Percentiles rank a stretch among this genome's conserved stretches.
Conservation (phyloP, 2,329 filamentous ascomycete species). For the Aspergillus cejpii region DNA sequence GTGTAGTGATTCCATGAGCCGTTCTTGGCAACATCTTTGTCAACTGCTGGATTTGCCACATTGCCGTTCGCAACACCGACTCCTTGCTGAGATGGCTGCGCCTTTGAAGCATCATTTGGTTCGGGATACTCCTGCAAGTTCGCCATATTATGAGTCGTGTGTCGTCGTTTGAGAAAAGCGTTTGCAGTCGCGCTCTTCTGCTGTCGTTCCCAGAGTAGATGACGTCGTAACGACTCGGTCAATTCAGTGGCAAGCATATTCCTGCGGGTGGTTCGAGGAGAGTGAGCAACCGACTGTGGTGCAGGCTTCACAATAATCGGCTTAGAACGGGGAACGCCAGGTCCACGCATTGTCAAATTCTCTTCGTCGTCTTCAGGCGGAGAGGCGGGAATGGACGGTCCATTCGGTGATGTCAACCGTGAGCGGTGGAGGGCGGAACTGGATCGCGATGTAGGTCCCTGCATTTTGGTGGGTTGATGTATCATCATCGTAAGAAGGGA, state of each 20-base stretch:
- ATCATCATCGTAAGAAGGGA: conserved; percentile 88
- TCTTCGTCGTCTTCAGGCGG: conserved; percentile 54
- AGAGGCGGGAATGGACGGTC: conserved; percentile 56
- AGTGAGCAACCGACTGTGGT: conserved; percentile 67
- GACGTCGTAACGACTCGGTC: conserved; percentile 83
- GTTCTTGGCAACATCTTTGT: conserved; percentile 57
- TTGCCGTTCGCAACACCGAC: conserved; percentile 18
- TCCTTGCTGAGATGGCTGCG: conserved; percentile 15
- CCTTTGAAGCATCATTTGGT: conserved; percentile 49
- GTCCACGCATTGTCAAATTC: conserved; percentile 56
- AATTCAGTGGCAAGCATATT: conserved; percentile 96
- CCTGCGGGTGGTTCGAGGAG: conserved; percentile 80
- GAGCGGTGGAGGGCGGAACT: conserved; percentile 43
- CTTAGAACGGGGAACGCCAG: conserved; percentile 64
- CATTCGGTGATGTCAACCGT: conserved; percentile 63
- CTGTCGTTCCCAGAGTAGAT: conserved; percentile 90
- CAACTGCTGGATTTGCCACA: conserved; percentile 40
- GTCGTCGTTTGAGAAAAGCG: conserved; percentile 78
- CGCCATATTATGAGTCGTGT: conserved; percentile 84
- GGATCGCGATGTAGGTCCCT: conserved; percentile 51
- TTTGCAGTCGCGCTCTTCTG: conserved; percentile 87
- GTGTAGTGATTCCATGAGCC: conserved; percentile 83
- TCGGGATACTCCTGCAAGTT: conserved; percentile 79
- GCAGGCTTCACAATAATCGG: conserved; percentile 70
- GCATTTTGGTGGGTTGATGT: conserved; percentile 70